Evolutionary conservation across 2,329 filamentous ascomycete genomes (phyloP).

Genomic region (Apiospora arundinis): DNA sequence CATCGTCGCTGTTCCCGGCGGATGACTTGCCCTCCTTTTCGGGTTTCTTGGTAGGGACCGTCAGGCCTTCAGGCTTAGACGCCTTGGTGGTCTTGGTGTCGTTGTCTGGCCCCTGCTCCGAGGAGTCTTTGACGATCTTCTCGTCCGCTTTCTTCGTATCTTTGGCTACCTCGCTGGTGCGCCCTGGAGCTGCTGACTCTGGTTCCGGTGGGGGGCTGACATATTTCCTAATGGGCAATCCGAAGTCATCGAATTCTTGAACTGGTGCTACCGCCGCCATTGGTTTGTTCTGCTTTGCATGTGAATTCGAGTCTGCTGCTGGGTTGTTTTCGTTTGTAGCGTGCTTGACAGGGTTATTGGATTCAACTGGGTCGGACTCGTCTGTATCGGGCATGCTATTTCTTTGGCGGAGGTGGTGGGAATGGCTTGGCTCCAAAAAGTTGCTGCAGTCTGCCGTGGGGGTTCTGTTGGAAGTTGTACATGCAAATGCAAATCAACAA

Average conservation of each 20-base stretch:
- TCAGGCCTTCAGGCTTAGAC: not conserved
- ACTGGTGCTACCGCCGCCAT: conserved; percentile 40
- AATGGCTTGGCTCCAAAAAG: not conserved
- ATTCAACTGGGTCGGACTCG: conserved; percentile 16
- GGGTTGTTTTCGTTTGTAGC: not conserved
- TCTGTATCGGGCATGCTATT: conserved; percentile 7
- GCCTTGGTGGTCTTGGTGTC: conserved; percentile 14
- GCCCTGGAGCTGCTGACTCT: not conserved
- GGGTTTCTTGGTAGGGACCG: conserved; percentile 21
- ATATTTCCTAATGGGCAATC: conserved; percentile 66
- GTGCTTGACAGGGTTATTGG: conserved; percentile 30
- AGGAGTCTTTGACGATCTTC: not conserved
- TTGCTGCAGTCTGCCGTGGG: conserved; percentile 17
- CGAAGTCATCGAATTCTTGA: conserved; percentile 72
- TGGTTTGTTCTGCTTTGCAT: conserved; percentile 32
- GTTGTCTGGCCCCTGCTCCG: not conserved
- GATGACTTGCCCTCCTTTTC: conserved; percentile 31
- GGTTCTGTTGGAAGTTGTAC: conserved; percentile 1
- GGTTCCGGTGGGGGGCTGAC: conserved; percentile 38
- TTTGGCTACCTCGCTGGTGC: not conserved
- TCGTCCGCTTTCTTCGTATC: not conserved
- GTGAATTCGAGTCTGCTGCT: not conserved
- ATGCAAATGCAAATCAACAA: not conserved
- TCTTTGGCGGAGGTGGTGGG: not conserved
- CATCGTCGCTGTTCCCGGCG: conserved; percentile 45